Evolutionary conservation across 2,329 filamentous ascomycete species (phyloP).

Genomic region (Ophidiomyces ophidiicola): DNA sequence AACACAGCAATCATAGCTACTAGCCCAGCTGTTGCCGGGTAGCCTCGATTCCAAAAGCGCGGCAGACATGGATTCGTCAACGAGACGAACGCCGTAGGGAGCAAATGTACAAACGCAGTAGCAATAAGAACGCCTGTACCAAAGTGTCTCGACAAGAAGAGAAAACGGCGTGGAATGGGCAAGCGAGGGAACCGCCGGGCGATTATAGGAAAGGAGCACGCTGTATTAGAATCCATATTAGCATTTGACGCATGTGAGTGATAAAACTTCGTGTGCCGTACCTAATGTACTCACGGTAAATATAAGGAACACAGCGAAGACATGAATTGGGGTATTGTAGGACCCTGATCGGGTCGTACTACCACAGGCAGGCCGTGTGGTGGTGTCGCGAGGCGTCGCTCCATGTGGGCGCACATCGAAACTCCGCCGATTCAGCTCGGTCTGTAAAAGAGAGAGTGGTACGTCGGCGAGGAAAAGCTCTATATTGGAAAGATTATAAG

Average conservation of each 20-base stretch:
- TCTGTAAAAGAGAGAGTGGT: slow-evolving; percentile 23
- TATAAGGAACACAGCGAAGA: slow-evolving; percentile 56
- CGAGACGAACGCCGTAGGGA: slow-evolving; percentile 50
- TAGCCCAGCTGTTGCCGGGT: slow-evolving; percentile 65
- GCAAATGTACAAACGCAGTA: slow-evolving; percentile 47
- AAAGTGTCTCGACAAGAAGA: slow-evolving; percentile 49
- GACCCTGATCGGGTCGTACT: slow-evolving; percentile 23
- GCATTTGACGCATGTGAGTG: background rate
- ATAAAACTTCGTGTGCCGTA: slow-evolving; percentile 16
- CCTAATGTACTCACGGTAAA: slow-evolving; percentile 40
- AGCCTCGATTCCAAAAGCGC: slow-evolving; percentile 65
- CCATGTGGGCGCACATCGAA: background rate
- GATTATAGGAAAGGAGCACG: slow-evolving; percentile 51
- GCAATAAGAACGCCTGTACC: slow-evolving; percentile 47
- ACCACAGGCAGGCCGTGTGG: slow-evolving; percentile 25
- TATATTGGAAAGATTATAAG: no score
- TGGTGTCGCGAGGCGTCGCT: slow-evolving; percentile 3
- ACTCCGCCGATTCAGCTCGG: slow-evolving; percentile 21
- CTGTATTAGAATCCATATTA: slow-evolving; percentile 22
- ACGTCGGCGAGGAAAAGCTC: no score
- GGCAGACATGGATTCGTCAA: slow-evolving; percentile 57
- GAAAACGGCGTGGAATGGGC: slow-evolving; percentile 46
- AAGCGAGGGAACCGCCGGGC: slow-evolving; percentile 48
- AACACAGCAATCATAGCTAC: slow-evolving; percentile 74
- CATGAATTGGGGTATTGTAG: slow-evolving; percentile 56